Conservation (phyloP, 805 yeast genomes). For the Monosporozyma unispora region DNA sequence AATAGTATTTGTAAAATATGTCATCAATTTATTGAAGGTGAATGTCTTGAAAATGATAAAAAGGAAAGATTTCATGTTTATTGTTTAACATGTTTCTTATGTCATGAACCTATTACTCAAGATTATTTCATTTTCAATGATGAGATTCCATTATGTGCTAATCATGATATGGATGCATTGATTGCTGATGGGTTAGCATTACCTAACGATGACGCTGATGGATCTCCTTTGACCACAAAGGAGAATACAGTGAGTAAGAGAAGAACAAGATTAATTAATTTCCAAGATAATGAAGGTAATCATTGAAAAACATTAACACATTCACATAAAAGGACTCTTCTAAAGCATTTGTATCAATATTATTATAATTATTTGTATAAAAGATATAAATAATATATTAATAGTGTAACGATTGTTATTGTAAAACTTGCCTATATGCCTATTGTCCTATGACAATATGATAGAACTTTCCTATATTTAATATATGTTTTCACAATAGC, state of each 20-base stretch:
- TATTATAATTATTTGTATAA: too few relatives aligned
- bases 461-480: too few relatives aligned
- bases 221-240: neutral
- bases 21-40: constrained; percentile 74
- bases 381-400: too few relatives aligned
- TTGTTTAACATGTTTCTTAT: constrained; percentile 63
- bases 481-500: too few relatives aligned
- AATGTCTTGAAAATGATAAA: constrained; percentile 72
- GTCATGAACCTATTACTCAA: constrained; percentile 40
- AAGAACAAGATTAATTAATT: constrained; percentile 26
- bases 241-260: constrained; percentile 23
- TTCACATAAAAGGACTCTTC: neutral
- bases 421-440: too few relatives aligned
- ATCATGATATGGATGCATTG: constrained; percentile 29
- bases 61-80: constrained; percentile 63
- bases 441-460: too few relatives aligned
- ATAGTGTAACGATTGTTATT: too few relatives aligned
- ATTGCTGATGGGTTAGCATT: constrained; percentile 2
- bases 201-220: neutral
- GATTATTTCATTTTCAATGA: constrained; percentile 40
- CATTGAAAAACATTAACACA: neutral
- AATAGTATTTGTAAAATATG: constrained; percentile 72
- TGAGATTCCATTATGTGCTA: constrained; percentile 22
- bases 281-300: constrained; percentile 5
- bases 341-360: neutral